A percentile compares a stretch with the other conserved stretches of the same genome.
These are phyloP conservation scores for Parsonsia alboflavescens DNA, from an alignment of 257 asterid genomes.

Conservation along the genomic window DNA sequence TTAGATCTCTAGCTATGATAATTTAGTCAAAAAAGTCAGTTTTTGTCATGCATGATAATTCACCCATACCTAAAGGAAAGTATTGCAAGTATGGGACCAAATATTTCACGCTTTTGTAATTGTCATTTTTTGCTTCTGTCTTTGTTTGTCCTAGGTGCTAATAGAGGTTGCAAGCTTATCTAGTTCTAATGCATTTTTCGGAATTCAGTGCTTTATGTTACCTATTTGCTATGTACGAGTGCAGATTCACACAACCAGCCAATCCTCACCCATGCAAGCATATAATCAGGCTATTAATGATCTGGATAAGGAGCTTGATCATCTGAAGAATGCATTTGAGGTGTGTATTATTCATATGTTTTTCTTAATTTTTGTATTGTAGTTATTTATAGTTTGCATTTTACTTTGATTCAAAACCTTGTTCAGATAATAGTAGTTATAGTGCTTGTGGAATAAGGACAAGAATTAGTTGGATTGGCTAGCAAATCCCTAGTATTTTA, in stretches of 20 bases:
- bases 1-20: no score
- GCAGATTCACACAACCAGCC: conserved; percentile 93
- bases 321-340: conserved; percentile 76
- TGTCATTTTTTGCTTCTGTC: background rate
- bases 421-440: background rate
- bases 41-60: no score
- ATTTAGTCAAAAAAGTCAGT: no score
- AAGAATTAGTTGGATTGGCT: background rate
- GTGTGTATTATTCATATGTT: conserved; percentile 15
- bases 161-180: background rate
- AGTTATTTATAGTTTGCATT: background rate
- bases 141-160: background rate
- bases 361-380: background rate
- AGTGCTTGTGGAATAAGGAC: background rate
- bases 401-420: background rate
- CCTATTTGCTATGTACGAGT: conserved; percentile 16
- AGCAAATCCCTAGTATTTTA: background rate
- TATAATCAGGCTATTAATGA: conserved; percentile 96
- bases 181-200: background rate
- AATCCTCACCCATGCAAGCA: conserved; percentile 98
- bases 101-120: background rate
- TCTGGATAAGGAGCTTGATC: conserved; percentile 90
- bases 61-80: no score
- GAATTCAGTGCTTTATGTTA: background rate
- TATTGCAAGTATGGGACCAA: no score